Base-by-base conservation (phyloP, 1,284 basidiomycete genomes). In the Irpex sp. region DNA sequence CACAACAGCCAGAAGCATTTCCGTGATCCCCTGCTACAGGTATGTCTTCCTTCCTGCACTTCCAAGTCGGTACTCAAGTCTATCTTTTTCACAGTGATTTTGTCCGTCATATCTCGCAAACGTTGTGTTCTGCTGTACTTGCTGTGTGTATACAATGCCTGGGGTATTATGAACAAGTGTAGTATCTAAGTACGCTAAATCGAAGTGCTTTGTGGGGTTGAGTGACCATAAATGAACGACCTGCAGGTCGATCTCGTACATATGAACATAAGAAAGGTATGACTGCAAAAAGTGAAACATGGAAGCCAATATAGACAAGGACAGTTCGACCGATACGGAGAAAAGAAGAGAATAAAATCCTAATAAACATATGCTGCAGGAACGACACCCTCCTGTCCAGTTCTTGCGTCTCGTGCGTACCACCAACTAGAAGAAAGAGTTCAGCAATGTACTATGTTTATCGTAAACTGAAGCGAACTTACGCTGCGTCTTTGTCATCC, bases 1-100 rank as follows among this genome's bases (percentile, higher is more conserved):
- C 84, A 92, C 76, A 98, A 98, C 77, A 83, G 78, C 73, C 96
- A 98, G 75, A 97, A 97, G 75, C 94, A 95, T 74, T 96, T 83
- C 77, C 82, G 94, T 65, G 78, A 79, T 62, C 78, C 78, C 7
- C 63, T 78, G 21, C 69, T 78, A 17, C 76, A 78, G 75, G 73
- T 74, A 63, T 21, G 64, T 52, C 54, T 48, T 54, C 6, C 52
- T 59, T 15, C 55, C 40, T 4, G 19, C 38, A 57, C 31, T 15
- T 34, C 5, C 26, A 15, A 6, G 31, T 38, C 49, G 8, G 19
- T 17, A 54, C 60, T 61, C 4, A 61, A n/a, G 11, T 57, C 1
- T 40, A 13, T n/a, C n/a, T 47, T 3, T 47, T 47, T n/a, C 13
- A 47, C 7, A n/a, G 13, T 47, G 40, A 47, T 15, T n/a, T 7